phyloP scores from a whole-genome alignment of 1,284 basidiomycete genomes.

The Taiwanofungus camphoratus region DNA sequence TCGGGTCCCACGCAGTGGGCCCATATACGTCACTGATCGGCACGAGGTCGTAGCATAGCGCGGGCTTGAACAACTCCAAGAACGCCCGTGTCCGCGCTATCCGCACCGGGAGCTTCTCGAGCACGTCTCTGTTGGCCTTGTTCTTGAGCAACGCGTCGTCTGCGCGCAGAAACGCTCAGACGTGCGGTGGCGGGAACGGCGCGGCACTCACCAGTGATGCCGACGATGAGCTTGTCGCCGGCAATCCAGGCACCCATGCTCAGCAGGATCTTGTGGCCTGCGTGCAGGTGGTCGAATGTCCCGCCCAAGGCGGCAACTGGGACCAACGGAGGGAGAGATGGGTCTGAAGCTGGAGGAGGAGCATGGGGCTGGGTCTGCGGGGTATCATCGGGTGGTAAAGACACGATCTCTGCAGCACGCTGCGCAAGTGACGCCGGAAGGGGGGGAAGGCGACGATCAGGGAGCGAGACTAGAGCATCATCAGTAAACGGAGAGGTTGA shows the following conservation, averaged over 20 bases:
- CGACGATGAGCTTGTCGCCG: slow-evolving; percentile 78
- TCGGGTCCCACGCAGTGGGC: slow-evolving; percentile 78
- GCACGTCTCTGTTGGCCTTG: slow-evolving; percentile 67
- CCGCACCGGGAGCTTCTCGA: slow-evolving; percentile 64
- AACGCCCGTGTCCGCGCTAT: slow-evolving; percentile 55
- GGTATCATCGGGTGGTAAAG: slow-evolving; percentile 16
- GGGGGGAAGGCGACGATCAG: background rate
- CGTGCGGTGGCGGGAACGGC: background rate
- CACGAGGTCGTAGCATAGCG: slow-evolving; percentile 58
- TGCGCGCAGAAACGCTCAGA: slow-evolving; percentile 27
- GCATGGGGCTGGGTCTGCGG: slow-evolving; percentile 6
- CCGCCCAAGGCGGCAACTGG: slow-evolving; percentile 62
- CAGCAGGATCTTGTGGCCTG: slow-evolving; percentile 95
- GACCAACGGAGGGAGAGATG: slow-evolving; percentile 21
- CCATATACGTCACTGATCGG: slow-evolving; percentile 81
- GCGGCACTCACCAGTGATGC: slow-evolving; percentile 65
- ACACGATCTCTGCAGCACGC: slow-evolving; percentile 13
- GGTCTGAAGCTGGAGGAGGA: slow-evolving; percentile 8
- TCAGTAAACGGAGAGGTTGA: background rate
- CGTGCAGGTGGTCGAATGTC: slow-evolving; percentile 97
- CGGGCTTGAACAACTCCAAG: slow-evolving; percentile 61
- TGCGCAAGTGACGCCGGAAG: slow-evolving; percentile 7
- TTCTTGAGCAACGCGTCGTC: slow-evolving; percentile 71
- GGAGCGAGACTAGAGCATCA: background rate
- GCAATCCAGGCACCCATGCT: slow-evolving; percentile 88